These are phyloP conservation scores for Castanea sativa DNA, from an alignment of 306 rosid genomes.

Conservation along the genomic window DNA sequence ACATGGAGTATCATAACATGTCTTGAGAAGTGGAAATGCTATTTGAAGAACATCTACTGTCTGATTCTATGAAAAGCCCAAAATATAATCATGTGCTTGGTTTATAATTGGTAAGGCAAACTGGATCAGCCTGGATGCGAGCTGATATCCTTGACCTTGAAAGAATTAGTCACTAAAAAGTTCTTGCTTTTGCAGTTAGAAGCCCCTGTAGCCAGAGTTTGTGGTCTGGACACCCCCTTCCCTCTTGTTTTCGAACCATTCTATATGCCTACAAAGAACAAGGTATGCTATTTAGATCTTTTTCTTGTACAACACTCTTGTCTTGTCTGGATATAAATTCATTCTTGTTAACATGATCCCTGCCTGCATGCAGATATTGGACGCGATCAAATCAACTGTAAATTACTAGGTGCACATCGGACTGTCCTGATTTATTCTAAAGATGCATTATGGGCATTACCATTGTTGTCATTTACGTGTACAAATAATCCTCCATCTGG, in stretches of 20 bases:
- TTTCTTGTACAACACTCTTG: background rate
- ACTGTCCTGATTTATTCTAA: background rate
- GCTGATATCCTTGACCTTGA: slow-evolving; percentile 9
- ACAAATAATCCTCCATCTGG: background rate
- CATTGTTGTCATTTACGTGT: background rate
- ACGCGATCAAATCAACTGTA: slow-evolving; percentile 85
- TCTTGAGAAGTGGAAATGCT: background rate
- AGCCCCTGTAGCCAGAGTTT: slow-evolving; percentile 89
- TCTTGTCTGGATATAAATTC: background rate
- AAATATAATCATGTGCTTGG: background rate
- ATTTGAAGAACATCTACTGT: background rate
- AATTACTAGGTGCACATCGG: slow-evolving; percentile 36
- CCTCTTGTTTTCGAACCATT: slow-evolving; percentile 97
- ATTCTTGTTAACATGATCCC: slow-evolving; percentile 11
- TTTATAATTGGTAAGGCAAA: background rate
- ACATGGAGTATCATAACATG: background rate
- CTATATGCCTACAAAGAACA: slow-evolving; percentile 93
- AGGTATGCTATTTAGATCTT: slow-evolving; percentile 40
- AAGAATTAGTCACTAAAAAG: background rate
- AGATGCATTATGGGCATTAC: background rate
- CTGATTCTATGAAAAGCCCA: background rate
- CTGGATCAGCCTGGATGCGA: background rate
- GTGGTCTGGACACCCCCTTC: slow-evolving; percentile 95
- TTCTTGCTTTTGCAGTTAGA: slow-evolving; percentile 58
- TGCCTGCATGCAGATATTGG: slow-evolving; percentile 77